A percentile compares a stretch with the other conserved stretches of the same genome.
Conservation (phyloP, 176 grass and related monocot genomes). For the Lolium perenne region DNA sequence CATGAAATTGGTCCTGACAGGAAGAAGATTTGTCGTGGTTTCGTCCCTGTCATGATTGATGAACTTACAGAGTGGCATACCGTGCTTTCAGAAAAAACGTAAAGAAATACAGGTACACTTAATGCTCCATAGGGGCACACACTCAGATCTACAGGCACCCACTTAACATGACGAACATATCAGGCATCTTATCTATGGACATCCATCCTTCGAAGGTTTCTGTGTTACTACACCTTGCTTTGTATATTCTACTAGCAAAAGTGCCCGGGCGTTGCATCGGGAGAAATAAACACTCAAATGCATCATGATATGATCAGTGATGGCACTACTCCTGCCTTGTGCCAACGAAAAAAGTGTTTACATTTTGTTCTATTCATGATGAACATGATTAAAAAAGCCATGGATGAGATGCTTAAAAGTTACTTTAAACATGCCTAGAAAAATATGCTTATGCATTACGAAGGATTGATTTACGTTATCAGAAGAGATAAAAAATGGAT, state of each 20-base stretch:
- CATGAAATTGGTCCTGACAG: conserved; percentile 67
- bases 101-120: conserved; percentile 81
- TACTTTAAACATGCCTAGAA: no score
- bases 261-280: no score
- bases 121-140: background rate
- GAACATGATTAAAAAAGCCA: no score
- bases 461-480: no score
- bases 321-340: no score
- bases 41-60: conserved; percentile 58
- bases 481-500: no score
- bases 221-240: conserved; percentile 10
- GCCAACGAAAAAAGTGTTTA: no score
- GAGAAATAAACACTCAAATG: no score
- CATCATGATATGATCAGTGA: no score
- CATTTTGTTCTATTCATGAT: no score
- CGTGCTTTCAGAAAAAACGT: conserved; percentile 61
- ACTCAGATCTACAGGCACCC: conserved; percentile 90
- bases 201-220: conserved; percentile 91
- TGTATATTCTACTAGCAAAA: background rate
- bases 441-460: no score
- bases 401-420: no score
- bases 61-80: conserved; percentile 78
- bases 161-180: conserved; percentile 86
- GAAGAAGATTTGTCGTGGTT: conserved; percentile 77
- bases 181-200: conserved; percentile 86